A percentile compares a stretch with the other conserved stretches of the same genome.
Conservation (phyloP, 176 grass and related monocot species). For the Oryza meridionalis region DNA sequence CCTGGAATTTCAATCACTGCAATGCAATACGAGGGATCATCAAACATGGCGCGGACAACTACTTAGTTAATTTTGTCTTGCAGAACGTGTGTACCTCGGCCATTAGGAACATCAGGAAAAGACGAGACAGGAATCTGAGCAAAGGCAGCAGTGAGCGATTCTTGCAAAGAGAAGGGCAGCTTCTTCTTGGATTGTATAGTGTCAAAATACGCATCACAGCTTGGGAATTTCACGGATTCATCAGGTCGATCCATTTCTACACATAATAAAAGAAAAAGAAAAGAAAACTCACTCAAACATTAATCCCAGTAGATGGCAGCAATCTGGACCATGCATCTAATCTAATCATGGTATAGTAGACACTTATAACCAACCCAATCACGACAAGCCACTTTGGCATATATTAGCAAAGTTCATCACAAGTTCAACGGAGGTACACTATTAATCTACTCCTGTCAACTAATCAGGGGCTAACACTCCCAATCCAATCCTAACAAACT, state of each 20-base stretch:
- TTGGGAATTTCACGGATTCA: constrained; percentile 45
- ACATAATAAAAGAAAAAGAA: constrained; percentile 14
- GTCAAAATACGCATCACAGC: constrained; percentile 91
- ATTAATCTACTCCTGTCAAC: neutral
- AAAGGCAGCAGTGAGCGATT: constrained; percentile 76
- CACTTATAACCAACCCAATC: neutral
- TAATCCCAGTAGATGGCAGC: neutral
- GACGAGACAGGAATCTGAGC: constrained; percentile 73
- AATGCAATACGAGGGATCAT: neutral
- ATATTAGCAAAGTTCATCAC: neutral
- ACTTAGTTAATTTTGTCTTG: neutral
- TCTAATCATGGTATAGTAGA: no score
- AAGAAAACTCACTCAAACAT: neutral
- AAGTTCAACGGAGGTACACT: no score
- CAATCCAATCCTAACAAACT: neutral
- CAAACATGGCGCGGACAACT: neutral
- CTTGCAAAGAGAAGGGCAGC: constrained; percentile 74
- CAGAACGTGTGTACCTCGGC: constrained; percentile 60
- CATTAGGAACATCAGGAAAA: constrained; percentile 83
- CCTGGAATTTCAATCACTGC: constrained; percentile 88
- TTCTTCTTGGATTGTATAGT: constrained; percentile 91
- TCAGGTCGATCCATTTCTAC: constrained; percentile 47
- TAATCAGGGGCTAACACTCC: neutral
- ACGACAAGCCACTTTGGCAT: neutral
- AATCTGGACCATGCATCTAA: neutral